These are phyloP conservation scores for Citropsis articulata DNA, from an alignment of 345 rosid species.

Conservation along the genomic window DNA sequence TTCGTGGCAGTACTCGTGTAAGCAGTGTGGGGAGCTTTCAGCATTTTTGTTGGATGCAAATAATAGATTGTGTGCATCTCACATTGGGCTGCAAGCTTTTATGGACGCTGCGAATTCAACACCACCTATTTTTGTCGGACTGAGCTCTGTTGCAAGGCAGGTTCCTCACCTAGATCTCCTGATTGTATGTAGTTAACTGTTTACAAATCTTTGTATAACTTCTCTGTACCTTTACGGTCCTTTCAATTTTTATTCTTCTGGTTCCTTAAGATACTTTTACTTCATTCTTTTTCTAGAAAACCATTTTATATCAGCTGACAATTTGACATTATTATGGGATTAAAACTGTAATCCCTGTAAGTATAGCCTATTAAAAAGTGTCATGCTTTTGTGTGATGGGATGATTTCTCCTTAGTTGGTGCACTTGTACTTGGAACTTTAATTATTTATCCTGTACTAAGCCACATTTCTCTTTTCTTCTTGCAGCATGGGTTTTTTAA, in stretches of 20 bases:
- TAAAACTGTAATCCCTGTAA: not conserved
- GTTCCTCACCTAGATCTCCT: conserved; percentile 17
- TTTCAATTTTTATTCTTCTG: not conserved
- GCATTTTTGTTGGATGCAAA: conserved; percentile 20
- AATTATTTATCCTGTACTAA: conserved; percentile 5
- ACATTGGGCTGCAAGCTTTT: conserved; percentile 54
- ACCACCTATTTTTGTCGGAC: conserved; percentile 63
- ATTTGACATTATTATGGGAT: not conserved
- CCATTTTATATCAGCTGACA: not conserved
- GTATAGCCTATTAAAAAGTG: not conserved
- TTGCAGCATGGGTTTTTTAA: conserved; percentile 60
- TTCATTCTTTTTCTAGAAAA: not conserved
- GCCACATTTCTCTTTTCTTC: conserved; percentile 5
- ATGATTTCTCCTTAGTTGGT: not conserved
- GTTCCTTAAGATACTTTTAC: not conserved
- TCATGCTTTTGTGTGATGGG: not conserved
- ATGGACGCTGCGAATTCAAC: conserved; percentile 30
- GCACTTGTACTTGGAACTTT: not conserved
- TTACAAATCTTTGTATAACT: not conserved
- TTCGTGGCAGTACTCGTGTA: conserved; percentile 85
- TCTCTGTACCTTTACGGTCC: not conserved
- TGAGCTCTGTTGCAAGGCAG: conserved; percentile 86
- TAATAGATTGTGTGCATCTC: conserved; percentile 57
- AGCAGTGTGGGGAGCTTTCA: conserved; percentile 52
- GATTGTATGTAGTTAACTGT: not conserved